A percentile compares a stretch with the other conserved stretches of the same genome.
Evolutionary conservation across 2,329 filamentous ascomycete species (phyloP).

Genomic region (Podosphaera aphanis): DNA sequence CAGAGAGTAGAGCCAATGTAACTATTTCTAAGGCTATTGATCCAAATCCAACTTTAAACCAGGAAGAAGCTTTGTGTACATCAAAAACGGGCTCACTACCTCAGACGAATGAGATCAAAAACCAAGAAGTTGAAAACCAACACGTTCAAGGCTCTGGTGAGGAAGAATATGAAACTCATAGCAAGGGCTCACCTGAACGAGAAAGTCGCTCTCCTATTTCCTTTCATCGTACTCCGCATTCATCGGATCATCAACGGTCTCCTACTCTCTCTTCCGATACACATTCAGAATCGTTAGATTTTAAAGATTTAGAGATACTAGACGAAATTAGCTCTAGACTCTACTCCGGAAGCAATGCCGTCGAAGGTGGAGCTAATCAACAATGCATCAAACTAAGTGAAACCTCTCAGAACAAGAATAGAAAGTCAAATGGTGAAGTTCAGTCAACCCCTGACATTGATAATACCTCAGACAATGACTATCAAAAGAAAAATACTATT

Average conservation of each 20-base stretch:
- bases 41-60: neutral
- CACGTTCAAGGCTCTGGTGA: neutral
- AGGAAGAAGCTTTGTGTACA: neutral
- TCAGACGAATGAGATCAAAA: conserved; percentile 2
- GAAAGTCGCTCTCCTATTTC: conserved; percentile 14
- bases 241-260: neutral
- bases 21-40: neutral
- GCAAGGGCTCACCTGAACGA: conserved; percentile 8
- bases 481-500: too few relatives aligned
- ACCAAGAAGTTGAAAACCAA: neutral
- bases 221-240: conserved; percentile 6
- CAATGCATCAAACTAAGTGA: too few relatives aligned
- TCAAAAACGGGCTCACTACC: neutral
- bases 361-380: too few relatives aligned
- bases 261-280: neutral
- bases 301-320: neutral
- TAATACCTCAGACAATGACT: too few relatives aligned
- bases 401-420: neutral
- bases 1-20: neutral
- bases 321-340: too few relatives aligned
- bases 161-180: conserved; percentile 4
- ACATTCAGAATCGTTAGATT: neutral
- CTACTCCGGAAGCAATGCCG: too few relatives aligned
- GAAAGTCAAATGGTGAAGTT: neutral
- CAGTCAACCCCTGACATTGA: neutral